A percentile compares a stretch with the other conserved stretches of the same genome.
phyloP scores from a whole-genome alignment of 306 rosid genomes.

The Vigna radiata region DNA sequence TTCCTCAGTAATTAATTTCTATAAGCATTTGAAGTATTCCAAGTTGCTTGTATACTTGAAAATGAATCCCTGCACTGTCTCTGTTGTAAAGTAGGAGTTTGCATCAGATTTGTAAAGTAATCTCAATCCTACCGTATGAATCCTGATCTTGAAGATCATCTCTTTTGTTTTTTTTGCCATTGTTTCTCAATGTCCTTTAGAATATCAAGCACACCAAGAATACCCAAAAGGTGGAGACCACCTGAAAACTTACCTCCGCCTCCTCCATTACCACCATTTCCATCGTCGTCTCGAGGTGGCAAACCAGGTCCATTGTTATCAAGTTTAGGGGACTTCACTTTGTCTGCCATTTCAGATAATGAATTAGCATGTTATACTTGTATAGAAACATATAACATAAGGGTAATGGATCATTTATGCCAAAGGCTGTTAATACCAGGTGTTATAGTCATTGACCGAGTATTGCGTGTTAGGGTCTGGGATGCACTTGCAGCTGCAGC shows the following conservation, averaged over 20 bases:
- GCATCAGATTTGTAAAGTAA: not conserved
- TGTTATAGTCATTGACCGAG: constrained; percentile 60
- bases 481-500: constrained; percentile 60
- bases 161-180: constrained; percentile 51
- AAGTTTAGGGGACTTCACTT: constrained; percentile 68
- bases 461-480: constrained; percentile 59
- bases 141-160: constrained; percentile 33
- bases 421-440: constrained; percentile 63
- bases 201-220: constrained; percentile 81
- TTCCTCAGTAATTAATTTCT: not conserved
- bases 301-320: constrained; percentile 75
- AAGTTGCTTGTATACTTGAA: not conserved
- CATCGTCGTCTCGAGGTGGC: constrained; percentile 75
- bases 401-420: not conserved
- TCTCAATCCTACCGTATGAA: not conserved
- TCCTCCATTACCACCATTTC: constrained; percentile 76
- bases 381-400: not conserved
- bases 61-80: not conserved
- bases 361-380: constrained; percentile 2
- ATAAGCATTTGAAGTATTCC: not conserved
- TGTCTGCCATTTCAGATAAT: constrained; percentile 67
- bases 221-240: constrained; percentile 75
- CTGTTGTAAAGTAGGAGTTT: not conserved
- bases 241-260: constrained; percentile 82
- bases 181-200: constrained; percentile 82